Conservation (phyloP, 805 yeast genomes). For the Hanseniaspora jakobsenii region DNA sequence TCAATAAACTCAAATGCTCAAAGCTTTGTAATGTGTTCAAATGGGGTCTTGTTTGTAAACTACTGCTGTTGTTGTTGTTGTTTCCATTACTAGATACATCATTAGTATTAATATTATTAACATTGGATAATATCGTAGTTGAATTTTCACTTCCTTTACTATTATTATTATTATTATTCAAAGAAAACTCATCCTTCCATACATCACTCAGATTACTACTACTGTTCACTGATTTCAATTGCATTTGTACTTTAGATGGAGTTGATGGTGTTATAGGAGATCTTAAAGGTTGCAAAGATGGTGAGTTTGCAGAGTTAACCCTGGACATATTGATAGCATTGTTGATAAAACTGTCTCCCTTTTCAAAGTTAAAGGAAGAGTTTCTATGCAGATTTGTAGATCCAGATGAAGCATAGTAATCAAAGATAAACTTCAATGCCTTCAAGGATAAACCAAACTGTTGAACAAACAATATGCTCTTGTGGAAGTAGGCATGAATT, state of each 20-base stretch:
- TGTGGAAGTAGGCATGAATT: constrained; percentile 66
- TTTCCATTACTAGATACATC: constrained; percentile 17
- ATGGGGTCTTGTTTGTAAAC: constrained; percentile 16
- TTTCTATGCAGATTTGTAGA: constrained; percentile 5
- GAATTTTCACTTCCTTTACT: background rate
- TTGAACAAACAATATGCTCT: constrained; percentile 60
- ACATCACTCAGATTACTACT: background rate
- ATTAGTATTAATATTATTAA: background rate
- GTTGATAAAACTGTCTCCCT: constrained; percentile 10
- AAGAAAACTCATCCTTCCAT: background rate
- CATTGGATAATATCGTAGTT: background rate
- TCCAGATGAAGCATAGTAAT: constrained; percentile 24
- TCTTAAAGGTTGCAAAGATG: constrained; percentile 8
- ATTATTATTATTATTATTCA: background rate
- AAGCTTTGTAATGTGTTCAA: constrained; percentile 15
- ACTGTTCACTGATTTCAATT: constrained; percentile 12
- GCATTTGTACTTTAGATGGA: constrained; percentile 15
- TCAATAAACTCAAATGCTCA: constrained; percentile 15
- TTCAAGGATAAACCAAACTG: constrained; percentile 46
- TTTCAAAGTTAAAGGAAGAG: background rate
- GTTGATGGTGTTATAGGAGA: constrained; percentile 12
- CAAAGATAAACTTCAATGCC: constrained; percentile 44
- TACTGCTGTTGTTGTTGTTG: constrained; percentile 8
- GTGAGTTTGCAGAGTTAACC: background rate
- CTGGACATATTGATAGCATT: constrained; percentile 16